Evolutionary conservation across 1,284 basidiomycete species (phyloP).

Genomic region (Athelia sp.): DNA sequence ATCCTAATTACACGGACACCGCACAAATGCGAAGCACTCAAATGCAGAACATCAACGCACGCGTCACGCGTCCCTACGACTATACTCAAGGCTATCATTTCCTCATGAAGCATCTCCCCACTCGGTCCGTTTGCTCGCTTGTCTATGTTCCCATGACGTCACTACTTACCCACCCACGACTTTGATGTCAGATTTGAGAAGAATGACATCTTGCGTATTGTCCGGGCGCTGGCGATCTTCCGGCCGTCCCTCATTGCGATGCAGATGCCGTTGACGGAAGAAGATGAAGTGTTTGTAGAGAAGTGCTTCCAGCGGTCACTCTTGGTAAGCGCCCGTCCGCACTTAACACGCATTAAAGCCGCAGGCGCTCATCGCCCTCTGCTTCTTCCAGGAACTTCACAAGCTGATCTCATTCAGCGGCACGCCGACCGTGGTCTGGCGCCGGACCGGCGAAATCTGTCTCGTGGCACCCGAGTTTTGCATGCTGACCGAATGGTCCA

Average conservation of each 20-base stretch:
- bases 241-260: slow-evolving; percentile 93
- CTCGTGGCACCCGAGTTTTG: slow-evolving; percentile 96
- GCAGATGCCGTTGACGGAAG: slow-evolving; percentile 90
- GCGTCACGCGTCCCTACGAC: slow-evolving; percentile 79
- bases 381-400: slow-evolving; percentile 74
- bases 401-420: slow-evolving; percentile 97
- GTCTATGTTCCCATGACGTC: slow-evolving; percentile 3
- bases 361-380: slow-evolving; percentile 7
- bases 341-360: slow-evolving; percentile 4
- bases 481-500: slow-evolving; percentile 86
- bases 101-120: slow-evolving; percentile 87
- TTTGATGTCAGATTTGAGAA: slow-evolving; percentile 77
- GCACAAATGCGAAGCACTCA: slow-evolving; percentile 17
- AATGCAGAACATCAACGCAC: slow-evolving; percentile 65
- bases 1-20: neutral
- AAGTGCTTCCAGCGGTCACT: slow-evolving; percentile 92
- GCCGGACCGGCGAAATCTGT: slow-evolving; percentile 95
- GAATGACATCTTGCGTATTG: slow-evolving; percentile 90
- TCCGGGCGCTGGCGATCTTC: slow-evolving; percentile 91
- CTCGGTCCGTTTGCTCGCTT: slow-evolving; percentile 53
- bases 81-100: slow-evolving; percentile 94
- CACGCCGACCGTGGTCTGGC: slow-evolving; percentile 99
- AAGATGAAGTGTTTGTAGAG: slow-evolving; percentile 95
- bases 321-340: slow-evolving; percentile 50
- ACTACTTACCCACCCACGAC: slow-evolving; percentile 8